Evolutionary conservation across 768 basidiomycete genomes (phyloP).

Genomic region (Pulveroboletus frians): DNA sequence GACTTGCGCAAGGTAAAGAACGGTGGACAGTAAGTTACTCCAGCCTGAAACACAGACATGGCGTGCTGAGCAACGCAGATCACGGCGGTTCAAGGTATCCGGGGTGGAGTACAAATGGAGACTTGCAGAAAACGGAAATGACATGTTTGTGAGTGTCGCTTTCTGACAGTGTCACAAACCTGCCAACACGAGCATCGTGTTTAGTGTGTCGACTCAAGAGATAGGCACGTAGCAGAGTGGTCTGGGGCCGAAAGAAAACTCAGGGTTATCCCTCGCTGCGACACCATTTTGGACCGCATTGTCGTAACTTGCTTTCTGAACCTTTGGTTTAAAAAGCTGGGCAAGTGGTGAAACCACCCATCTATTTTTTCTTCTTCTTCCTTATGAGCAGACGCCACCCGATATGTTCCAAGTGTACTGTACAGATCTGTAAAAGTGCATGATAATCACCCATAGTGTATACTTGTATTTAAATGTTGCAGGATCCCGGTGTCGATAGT

Average conservation of each 20-base stretch:
- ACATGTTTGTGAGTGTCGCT: slow-evolving; percentile 40
- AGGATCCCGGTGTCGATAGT: not conserved
- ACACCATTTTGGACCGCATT: slow-evolving; percentile 42
- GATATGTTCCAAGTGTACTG: not conserved
- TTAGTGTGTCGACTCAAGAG: slow-evolving; percentile 48
- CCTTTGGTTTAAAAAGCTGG: slow-evolving; percentile 43
- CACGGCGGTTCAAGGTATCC: slow-evolving; percentile 48
- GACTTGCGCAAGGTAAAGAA: slow-evolving; percentile 50
- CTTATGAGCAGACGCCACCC: not conserved
- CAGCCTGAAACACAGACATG: not conserved
- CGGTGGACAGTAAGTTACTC: slow-evolving; percentile 41
- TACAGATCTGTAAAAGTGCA: slow-evolving; percentile 10
- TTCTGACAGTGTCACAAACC: not conserved
- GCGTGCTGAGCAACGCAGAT: slow-evolving; percentile 31
- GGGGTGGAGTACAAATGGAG: slow-evolving; percentile 57
- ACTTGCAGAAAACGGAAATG: slow-evolving; percentile 36
- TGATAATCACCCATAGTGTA: slow-evolving; percentile 20
- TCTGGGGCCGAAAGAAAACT: slow-evolving; percentile 35
- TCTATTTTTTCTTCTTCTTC: not conserved
- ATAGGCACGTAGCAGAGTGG: slow-evolving; percentile 46
- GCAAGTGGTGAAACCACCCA: slow-evolving; percentile 35
- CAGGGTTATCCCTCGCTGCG: slow-evolving; percentile 37
- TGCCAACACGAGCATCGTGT: not conserved
- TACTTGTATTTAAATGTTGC: slow-evolving; percentile 10
- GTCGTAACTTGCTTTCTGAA: slow-evolving; percentile 52